Conservation (phyloP, 164 flowering plant genomes). For the Magnolia sinica region DNA sequence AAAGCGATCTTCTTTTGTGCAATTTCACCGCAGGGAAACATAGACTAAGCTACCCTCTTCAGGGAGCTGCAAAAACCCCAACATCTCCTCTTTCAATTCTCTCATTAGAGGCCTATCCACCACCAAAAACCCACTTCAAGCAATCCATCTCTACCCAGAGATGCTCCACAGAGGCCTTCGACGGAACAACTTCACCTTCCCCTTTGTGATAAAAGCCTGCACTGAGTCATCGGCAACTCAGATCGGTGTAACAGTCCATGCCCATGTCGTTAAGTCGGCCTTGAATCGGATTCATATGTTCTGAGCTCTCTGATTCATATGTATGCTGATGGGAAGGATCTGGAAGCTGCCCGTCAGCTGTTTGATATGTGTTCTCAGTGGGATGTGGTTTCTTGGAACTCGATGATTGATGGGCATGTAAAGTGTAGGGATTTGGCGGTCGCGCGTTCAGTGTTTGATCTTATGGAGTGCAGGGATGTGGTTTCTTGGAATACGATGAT, state of each 20-base stretch:
- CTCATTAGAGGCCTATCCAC: slow-evolving; percentile 31
- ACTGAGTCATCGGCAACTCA: slow-evolving; percentile 6
- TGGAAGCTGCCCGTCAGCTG: slow-evolving; percentile 23
- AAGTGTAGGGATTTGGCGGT: slow-evolving; percentile 23
- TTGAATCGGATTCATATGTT: slow-evolving; percentile 28
- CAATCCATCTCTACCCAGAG: slow-evolving; percentile 18
- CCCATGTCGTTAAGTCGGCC: slow-evolving; percentile 26
- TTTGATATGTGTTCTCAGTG: slow-evolving; percentile 21
- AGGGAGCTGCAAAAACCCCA: slow-evolving; percentile 19
- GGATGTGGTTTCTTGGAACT: slow-evolving; percentile 31
- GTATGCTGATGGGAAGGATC: slow-evolving; percentile 24
- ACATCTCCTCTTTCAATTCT: slow-evolving; percentile 21
- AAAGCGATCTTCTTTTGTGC: slow-evolving; percentile 26
- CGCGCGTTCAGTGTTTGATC: slow-evolving; percentile 17
- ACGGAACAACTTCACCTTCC: slow-evolving; percentile 33
- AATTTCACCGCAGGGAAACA: slow-evolving; percentile 23
- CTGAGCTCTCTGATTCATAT: slow-evolving; percentile 33
- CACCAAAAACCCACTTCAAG: slow-evolving; percentile 17
- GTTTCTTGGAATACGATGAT: slow-evolving; percentile 38
- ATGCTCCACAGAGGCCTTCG: slow-evolving; percentile 16
- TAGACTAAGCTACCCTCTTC: slow-evolving; percentile 30
- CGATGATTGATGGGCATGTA: slow-evolving; percentile 37
- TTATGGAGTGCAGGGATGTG: slow-evolving; percentile 28
- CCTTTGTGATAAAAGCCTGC: slow-evolving; percentile 35
- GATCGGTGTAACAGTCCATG: slow-evolving; percentile 24